Percentiles rank a stretch among this genome's conserved stretches.
Conservation (phyloP, 2,329 filamentous ascomycete species). For the Alternaria postmessia region DNA sequence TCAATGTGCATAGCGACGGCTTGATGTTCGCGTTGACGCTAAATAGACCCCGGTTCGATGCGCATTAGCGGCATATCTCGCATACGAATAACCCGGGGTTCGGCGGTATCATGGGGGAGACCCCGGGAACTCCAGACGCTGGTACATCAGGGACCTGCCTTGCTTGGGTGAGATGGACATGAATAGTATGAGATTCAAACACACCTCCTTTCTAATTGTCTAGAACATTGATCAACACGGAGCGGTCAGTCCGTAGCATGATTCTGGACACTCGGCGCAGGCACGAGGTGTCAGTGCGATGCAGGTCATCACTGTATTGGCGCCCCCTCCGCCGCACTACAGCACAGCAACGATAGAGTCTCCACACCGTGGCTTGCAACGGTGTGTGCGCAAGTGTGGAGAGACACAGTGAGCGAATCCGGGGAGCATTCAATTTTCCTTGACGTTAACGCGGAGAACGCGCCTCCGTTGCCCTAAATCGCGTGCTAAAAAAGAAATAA, state of each 20-base stretch:
- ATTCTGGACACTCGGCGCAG: background rate
- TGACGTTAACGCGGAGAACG: slow-evolving; percentile 9
- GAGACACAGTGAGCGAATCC: slow-evolving; percentile 3
- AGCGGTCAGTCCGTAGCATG: slow-evolving; percentile 1
- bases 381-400: slow-evolving; percentile 2
- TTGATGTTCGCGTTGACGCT: slow-evolving; percentile 20
- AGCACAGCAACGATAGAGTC: slow-evolving; percentile 4
- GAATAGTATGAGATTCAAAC: slow-evolving; percentile 1
- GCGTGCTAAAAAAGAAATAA: background rate
- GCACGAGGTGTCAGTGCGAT: slow-evolving; percentile 8
- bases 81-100: slow-evolving; percentile 25
- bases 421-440: slow-evolving; percentile 6
- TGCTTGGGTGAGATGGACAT: slow-evolving; percentile 2
- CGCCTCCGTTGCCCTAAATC: slow-evolving; percentile 10
- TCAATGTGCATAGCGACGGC: slow-evolving; percentile 11
- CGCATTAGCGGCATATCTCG: slow-evolving; percentile 20
- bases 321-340: background rate
- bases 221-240: slow-evolving; percentile 3
- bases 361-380: slow-evolving; percentile 7
- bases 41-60: slow-evolving; percentile 2
- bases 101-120: slow-evolving; percentile 8
- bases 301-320: slow-evolving; percentile 6
- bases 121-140: slow-evolving; percentile 6
- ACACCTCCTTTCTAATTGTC: background rate
- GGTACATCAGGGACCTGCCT: slow-evolving; percentile 5